A percentile compares a stretch with the other conserved stretches of the same genome.
Evolutionary conservation across 2,329 filamentous ascomycete species (phyloP).

Genomic region (Xenoacremonium recifei): DNA sequence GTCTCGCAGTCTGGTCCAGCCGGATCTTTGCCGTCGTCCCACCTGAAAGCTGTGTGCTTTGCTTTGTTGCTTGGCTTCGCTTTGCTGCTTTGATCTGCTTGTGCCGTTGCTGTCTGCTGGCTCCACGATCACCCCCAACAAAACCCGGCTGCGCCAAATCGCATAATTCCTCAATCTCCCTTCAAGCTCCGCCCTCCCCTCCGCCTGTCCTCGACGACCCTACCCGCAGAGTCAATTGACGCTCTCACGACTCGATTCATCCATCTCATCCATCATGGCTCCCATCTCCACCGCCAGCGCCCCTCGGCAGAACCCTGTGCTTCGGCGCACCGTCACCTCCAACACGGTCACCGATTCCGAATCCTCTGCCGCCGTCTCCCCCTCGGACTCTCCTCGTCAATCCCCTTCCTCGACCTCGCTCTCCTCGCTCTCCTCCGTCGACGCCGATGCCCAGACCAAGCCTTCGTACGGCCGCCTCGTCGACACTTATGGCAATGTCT

Average conservation of each 20-base stretch:
- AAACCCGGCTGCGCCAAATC: conserved; percentile 22
- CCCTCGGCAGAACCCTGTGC: conserved; percentile 39
- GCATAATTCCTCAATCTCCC: conserved; percentile 11
- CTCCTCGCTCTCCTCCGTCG: conserved; percentile 77
- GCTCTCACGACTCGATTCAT: conserved; percentile 1
- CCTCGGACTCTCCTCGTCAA: conserved; percentile 56
- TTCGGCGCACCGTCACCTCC: conserved; percentile 48
- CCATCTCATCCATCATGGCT: conserved; percentile 40
- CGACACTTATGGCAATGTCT: conserved; percentile 93
- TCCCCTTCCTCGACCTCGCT: conserved; percentile 86
- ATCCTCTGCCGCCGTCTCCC: conserved; percentile 57
- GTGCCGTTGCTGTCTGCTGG: conserved; percentile 6
- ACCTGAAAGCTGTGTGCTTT: neutral
- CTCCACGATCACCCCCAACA: conserved; percentile 28
- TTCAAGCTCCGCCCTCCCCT: conserved; percentile 1
- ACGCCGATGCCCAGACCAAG: conserved; percentile 33
- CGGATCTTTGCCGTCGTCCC: neutral
- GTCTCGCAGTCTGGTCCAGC: neutral
- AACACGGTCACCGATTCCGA: conserved; percentile 50
- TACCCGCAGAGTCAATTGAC: conserved; percentile 21
- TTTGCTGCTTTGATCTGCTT: conserved; percentile 11
- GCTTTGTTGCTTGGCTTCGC: conserved; percentile 5
- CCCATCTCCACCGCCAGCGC: conserved; percentile 42
- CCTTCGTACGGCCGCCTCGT: conserved; percentile 63
- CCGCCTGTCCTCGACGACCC: conserved; percentile 6